Conservation (phyloP, 148 eudicot genomes). For the Simmondsia chinensis region DNA sequence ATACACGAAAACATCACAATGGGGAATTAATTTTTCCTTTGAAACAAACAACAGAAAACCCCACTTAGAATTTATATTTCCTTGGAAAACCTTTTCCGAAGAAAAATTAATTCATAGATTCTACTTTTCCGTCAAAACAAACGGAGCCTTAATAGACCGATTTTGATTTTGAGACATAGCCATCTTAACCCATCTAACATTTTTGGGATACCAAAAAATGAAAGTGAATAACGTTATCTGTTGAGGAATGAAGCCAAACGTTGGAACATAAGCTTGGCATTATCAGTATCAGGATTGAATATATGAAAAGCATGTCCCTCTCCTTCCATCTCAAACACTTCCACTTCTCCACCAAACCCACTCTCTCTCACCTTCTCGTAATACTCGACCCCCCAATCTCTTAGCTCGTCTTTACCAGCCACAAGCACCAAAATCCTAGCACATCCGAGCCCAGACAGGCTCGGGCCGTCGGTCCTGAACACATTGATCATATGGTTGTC, state of each 20-base stretch:
- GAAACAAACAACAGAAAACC: no score
- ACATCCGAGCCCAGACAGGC: conserved; percentile 17
- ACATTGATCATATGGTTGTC: conserved; percentile 25
- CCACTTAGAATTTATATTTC: no score
- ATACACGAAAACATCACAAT: no score
- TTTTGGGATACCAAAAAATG: no score
- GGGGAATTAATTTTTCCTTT: no score
- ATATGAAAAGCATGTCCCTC: conserved; percentile 28
- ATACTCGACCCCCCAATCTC: conserved; percentile 16
- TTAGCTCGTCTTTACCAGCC: conserved; percentile 19
- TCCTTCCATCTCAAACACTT: conserved; percentile 19
- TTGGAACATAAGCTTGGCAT: conserved; percentile 23
- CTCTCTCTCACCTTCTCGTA: conserved; percentile 16
- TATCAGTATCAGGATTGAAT: conserved; percentile 15
- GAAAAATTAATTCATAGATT: no score
- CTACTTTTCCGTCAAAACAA: no score
- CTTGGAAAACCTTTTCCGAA: no score
- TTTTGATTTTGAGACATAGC: no score
- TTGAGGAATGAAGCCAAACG: conserved; percentile 26
- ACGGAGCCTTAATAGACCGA: no score
- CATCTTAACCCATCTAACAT: no score
- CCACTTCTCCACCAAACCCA: conserved; percentile 25
- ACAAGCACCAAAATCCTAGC: conserved; percentile 18
- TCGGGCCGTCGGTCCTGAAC: conserved; percentile 10
- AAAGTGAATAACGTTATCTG: no score